Evolutionary conservation across 495 filamentous ascomycete genomes (phyloP), one percentile per base, ranked within the genome.

Genomic region (Lophiotrema nucula): DNA sequence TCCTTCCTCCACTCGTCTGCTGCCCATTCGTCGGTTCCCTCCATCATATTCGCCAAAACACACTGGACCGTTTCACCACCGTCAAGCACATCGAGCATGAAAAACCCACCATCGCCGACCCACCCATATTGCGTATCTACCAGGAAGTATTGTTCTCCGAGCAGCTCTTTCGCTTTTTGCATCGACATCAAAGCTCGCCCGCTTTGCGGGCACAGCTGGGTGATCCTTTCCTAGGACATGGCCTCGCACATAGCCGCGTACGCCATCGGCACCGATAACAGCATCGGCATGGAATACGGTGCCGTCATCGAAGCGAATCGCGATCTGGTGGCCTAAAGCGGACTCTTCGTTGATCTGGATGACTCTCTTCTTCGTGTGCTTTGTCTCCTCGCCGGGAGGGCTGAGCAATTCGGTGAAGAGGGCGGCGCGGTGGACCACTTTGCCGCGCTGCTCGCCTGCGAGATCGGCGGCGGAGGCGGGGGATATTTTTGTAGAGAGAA

Each of bases 21-120:
- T 2, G 19, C 42, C 53, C 42, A 56, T 18, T 37, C 26, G 12
- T 56, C 31, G 31, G 8, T n/a, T n/a, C n/a, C 52, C 21, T 33
- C 38, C 5, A 37, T 48, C 19, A 47, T 13, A 1, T 28, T 24
- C 37, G 27, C 47, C 21, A 56, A 4, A 4, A 56, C 53, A 39
- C 25, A 48, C 38, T 57, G 47, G 2, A 58, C 47, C 21, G 47
- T 58, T 25, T 58, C 27, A 2, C 55, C 55, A 1, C 22, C 28
- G 22, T 58, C 55, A 3, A 50, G 24, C 12, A 52, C 55, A 26
- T 52, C 55, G 26, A 51, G 55, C 55, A 58, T 50, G 35, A 58
- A 45, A 37, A 58, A 45, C 1, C 45, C 55, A 16, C 46, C 47
- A 43, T 52, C 47, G 2, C 55, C 47, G 24, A 58, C 23, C 46